Conservation (phyloP, 1,139 yeast genomes). For the Suhomyces choctaworum region DNA sequence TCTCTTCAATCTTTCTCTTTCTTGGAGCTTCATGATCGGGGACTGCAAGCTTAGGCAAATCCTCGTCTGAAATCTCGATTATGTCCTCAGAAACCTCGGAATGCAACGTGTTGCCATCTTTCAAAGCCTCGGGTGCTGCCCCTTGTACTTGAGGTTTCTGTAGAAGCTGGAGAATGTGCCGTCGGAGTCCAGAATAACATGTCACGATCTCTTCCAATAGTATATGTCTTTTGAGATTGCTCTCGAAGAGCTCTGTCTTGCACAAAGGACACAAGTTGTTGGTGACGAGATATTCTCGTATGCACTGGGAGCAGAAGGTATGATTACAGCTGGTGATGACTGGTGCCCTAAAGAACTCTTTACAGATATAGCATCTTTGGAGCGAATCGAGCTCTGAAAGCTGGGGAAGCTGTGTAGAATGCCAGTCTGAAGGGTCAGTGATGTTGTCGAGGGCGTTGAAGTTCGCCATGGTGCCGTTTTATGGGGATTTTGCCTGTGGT, state of each 20-base stretch:
- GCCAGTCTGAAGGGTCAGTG: constrained; percentile 76
- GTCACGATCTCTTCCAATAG: constrained; percentile 72
- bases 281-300: constrained; percentile 64
- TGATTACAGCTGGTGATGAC: constrained; percentile 86
- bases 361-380: constrained; percentile 87
- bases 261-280: constrained; percentile 80
- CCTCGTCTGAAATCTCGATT: constrained; percentile 21
- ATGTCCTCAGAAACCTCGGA: constrained; percentile 15
- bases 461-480: constrained; percentile 7
- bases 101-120: not conserved
- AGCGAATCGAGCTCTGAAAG: constrained; percentile 66
- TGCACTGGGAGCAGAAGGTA: constrained; percentile 88
- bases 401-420: constrained; percentile 50
- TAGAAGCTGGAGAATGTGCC: constrained; percentile 31
- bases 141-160: constrained; percentile 3
- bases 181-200: constrained; percentile 52
- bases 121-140: not conserved
- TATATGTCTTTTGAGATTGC: constrained; percentile 65
- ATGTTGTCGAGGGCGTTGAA: constrained; percentile 25
- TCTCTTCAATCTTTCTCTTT: constrained; percentile 9
- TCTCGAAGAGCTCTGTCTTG: constrained; percentile 67
- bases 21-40: not conserved
- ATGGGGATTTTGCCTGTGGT: too few species aligned
- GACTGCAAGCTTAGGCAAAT: not conserved
- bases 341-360: constrained; percentile 80